Percentiles rank a stretch among this genome's conserved stretches.
Evolutionary conservation across 768 basidiomycete genomes (phyloP).

Genomic region (Nidularia pulvinata): DNA sequence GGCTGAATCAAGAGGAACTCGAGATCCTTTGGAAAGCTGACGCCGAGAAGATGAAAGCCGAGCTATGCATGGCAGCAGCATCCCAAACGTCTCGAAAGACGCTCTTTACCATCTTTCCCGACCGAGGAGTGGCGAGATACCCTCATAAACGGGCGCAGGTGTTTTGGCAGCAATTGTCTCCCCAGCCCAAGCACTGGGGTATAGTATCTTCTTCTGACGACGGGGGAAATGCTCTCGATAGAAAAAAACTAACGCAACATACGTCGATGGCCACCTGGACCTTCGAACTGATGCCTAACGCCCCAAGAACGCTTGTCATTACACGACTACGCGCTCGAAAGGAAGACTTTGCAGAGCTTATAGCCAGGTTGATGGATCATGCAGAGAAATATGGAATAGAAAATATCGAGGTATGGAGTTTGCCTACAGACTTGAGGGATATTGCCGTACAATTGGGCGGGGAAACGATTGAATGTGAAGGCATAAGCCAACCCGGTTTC

Average conservation of each 20-base stretch:
- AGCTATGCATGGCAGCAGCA: constrained; percentile 12
- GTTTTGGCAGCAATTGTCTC: constrained; percentile 10
- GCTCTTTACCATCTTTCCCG: constrained; percentile 40
- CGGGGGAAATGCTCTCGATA: too few species aligned
- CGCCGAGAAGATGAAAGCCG: constrained; percentile 25
- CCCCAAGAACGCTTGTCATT: constrained; percentile 33
- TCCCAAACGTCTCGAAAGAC: constrained; percentile 1
- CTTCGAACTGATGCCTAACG: constrained; percentile 28
- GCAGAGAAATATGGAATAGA: constrained; percentile 30
- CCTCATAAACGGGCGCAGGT: constrained; percentile 29
- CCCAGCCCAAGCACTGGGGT: constrained; percentile 25
- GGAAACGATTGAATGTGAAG: constrained; percentile 20
- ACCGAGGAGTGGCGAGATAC: constrained; percentile 44
- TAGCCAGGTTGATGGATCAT: constrained; percentile 27
- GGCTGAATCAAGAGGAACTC: constrained; percentile 34
- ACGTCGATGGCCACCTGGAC: constrained; percentile 37
- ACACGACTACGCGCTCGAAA: constrained; percentile 35
- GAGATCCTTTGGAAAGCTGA: constrained; percentile 38
- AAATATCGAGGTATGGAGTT: constrained; percentile 47
- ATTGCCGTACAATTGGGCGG: constrained; percentile 26
- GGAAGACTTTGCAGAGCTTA: constrained; percentile 27
- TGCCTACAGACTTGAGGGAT: constrained; percentile 27
- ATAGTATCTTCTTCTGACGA: constrained; percentile 3
- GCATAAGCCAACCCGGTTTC: constrained; percentile 38
- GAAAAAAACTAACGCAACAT: too few species aligned